Base-by-base conservation (phyloP, 768 basidiomycete species). In the Collybia nuda region DNA sequence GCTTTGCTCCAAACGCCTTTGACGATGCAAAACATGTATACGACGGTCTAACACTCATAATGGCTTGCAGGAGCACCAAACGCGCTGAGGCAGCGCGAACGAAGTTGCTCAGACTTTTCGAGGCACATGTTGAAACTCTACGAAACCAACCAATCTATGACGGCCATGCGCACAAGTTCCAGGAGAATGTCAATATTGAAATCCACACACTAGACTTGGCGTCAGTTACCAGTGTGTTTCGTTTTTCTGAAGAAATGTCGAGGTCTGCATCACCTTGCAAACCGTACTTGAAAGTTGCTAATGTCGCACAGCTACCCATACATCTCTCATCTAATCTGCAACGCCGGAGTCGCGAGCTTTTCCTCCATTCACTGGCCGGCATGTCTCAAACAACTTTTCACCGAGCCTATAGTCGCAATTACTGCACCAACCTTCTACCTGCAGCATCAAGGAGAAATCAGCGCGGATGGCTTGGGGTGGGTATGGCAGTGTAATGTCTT, bases 401-500 rank as follows among this genome's bases (percentile, higher is more conserved):
- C 60, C 0, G 59, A 74, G 35, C 77, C 78, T 15, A 59, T 85
- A 42, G 58, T 55, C 12, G 72, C 77, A 3, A 63, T 88, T 39
- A 82, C 84, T 5, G 50, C 67, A 3, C 89, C 88, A 1, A 56
- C 47, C 12, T 91, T 65, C 65, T 79, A 85, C 59, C 50, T 72
- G 3, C 89, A 93, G 62, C 64, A 73, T 23, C 60, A 51, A 9
- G 89, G 87, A 6, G 77, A 84, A 54, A 56, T 76, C 44, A 88
- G 81, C 54, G 67, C 68, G 3, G 90, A 94, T 55, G 83, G 85
- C 5, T 67, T 92, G 0, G 92, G 92, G 2, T 86, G 79, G 77
- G 79, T 85, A 6, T 94, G 90, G 89, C 89, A 93, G 61, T 87
- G 82, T 52, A 93, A 93, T 58, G 68, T 92, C 22, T 92, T 93